These are phyloP conservation scores for Fusarium staphyleae DNA, from an alignment of 2,329 filamentous ascomycete genomes.

Conservation along the genomic window DNA sequence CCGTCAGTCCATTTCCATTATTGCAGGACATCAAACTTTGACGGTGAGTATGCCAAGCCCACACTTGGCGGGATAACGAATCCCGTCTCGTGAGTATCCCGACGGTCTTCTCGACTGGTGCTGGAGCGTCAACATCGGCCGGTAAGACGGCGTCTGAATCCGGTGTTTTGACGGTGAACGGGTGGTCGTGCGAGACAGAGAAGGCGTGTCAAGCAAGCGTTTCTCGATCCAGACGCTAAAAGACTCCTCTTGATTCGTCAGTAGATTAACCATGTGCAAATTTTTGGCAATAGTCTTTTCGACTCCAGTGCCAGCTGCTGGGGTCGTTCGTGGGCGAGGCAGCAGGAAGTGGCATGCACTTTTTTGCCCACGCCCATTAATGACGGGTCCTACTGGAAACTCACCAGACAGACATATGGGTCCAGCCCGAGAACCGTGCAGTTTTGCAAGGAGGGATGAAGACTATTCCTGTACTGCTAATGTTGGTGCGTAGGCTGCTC, in stretches of 20 bases:
- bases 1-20: constrained; percentile 16
- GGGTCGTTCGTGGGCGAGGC: constrained; percentile 14
- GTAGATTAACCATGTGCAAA: constrained; percentile 20
- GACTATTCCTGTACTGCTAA: constrained; percentile 20
- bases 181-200: constrained; percentile 20
- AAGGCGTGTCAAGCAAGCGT: constrained; percentile 20
- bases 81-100: constrained; percentile 5
- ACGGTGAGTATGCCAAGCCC: constrained; percentile 23
- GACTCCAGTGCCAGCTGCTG: constrained; percentile 19
- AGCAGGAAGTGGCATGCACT: constrained; percentile 22
- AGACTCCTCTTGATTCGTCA: constrained; percentile 24
- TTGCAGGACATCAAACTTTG: constrained; percentile 27
- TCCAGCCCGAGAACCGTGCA: constrained; percentile 7
- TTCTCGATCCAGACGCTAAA: constrained; percentile 15
- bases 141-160: constrained; percentile 29
- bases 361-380: constrained; percentile 14
- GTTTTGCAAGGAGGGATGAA: constrained; percentile 10
- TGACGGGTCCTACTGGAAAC: constrained; percentile 31
- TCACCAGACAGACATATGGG: constrained; percentile 25
- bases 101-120: constrained; percentile 13
- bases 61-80: constrained; percentile 7
- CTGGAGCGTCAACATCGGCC: constrained; percentile 16
- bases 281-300: constrained; percentile 36
- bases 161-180: constrained; percentile 24
- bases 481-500: constrained; percentile 31